phyloP scores from a whole-genome alignment of 805 yeast species.

The Metschnikowia chrysomelidarum region DNA sequence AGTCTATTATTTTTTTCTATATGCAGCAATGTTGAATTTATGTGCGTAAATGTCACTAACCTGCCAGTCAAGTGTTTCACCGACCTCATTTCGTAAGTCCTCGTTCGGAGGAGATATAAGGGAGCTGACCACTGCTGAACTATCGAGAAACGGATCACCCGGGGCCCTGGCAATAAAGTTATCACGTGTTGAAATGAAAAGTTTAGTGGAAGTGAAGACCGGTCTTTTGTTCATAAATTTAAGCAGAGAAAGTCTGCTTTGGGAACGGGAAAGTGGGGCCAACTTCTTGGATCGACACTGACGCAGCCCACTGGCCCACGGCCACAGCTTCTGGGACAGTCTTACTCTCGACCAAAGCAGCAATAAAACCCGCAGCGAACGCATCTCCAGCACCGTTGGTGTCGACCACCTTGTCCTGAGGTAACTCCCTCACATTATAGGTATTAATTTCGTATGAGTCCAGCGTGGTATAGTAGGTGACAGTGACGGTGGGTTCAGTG shows the following conservation, averaged over 20 bases:
- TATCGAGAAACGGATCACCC: no score
- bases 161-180: not conserved
- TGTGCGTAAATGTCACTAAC: conserved; percentile 11
- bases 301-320: conserved; percentile 96
- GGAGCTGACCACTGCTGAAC: no score
- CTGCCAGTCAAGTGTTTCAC: not conserved
- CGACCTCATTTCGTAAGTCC: no score
- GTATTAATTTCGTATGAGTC: conserved; percentile 48
- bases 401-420: conserved; percentile 68
- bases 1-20: no score
- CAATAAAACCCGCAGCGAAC: conserved; percentile 93
- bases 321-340: conserved; percentile 59
- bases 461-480: conserved; percentile 49
- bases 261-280: conserved; percentile 94
- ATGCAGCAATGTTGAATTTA: conserved; percentile 20
- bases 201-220: conserved; percentile 1
- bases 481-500: conserved; percentile 83
- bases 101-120: not conserved
- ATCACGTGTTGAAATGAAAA: conserved; percentile 20
- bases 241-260: conserved; percentile 48
- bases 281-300: conserved; percentile 83
- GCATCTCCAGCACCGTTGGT: conserved; percentile 99
- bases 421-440: conserved; percentile 73
- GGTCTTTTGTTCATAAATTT: not conserved
- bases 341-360: conserved; percentile 78